These are phyloP conservation scores for Mycena latifolia DNA, from an alignment of 768 basidiomycete genomes.

Conservation along the genomic window DNA sequence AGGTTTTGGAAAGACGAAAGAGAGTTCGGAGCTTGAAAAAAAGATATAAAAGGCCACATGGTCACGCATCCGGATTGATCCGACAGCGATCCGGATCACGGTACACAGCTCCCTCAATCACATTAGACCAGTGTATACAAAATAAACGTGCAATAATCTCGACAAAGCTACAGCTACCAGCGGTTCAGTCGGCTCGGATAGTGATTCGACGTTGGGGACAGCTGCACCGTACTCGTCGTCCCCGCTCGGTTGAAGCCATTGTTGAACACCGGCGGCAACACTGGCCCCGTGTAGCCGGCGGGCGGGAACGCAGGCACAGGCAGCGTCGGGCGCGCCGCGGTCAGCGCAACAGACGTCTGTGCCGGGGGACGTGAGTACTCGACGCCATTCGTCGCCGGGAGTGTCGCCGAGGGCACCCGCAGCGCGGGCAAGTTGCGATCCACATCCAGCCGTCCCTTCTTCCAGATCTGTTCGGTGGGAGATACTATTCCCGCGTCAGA, in stretches of 20 bases:
- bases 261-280: constrained; percentile 24
- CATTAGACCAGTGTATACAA: constrained; percentile 4
- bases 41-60: constrained; percentile 58
- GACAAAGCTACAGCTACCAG: constrained; percentile 22
- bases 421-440: constrained; percentile 25
- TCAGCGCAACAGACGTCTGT: constrained; percentile 10
- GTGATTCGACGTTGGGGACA: constrained; percentile 13
- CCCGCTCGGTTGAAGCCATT: constrained; percentile 2
- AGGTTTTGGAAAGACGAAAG: constrained; percentile 55
- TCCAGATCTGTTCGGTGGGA: constrained; percentile 80
- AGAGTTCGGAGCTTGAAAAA: constrained; percentile 46
- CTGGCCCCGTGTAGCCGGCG: constrained; percentile 15
- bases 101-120: too few species aligned
- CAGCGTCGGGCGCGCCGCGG: constrained; percentile 15
- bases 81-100: background rate
- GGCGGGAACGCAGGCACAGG: constrained; percentile 4
- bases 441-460: constrained; percentile 64
- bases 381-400: constrained; percentile 10
- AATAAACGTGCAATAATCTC: constrained; percentile 2
- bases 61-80: constrained; percentile 20
- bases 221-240: constrained; percentile 15
- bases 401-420: background rate
- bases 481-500: constrained; percentile 61
- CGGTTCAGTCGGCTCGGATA: constrained; percentile 26
- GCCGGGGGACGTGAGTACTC: constrained; percentile 10